Evolutionary conservation across 192 early-diverging fungal species (phyloP), one percentile per base, ranked within the genome.

Genomic region (Spizellomyces sp.): DNA sequence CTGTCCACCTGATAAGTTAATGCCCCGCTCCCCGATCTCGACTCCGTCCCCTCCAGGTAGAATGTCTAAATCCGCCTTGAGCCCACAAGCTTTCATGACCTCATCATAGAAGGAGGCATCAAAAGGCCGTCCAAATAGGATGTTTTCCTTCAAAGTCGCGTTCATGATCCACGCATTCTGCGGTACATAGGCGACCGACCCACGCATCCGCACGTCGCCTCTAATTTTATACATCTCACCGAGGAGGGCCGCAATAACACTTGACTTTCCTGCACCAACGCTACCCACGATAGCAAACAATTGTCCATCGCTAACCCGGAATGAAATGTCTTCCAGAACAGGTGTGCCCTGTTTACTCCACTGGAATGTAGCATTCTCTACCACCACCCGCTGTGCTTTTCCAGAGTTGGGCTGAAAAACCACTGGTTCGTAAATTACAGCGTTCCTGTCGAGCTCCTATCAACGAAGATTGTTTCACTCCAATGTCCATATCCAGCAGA

Each of bases 101-200:
- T 79, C 80, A 9, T 92, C 86, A 71, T 96, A 98, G 48, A 91
- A 92, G 7, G 79, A 77, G n/a, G 82, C 80, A 44, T 95, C 89
- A 75, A 81, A 95, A 4, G 82, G 81, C 56, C 85, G 81, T 5
- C 95, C 96, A 86, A 98, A 96, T 17, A 92, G 59, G 78, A 99
- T 92, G 77, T 99, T 99, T 58, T 98, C 93, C 22, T 69, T 85
- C 54, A 99, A 67, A 12, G 92, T 94, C n/a, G 89, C 89, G 71
- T 99, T 99, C 89, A 95, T 91, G 50, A 99, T 92, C 96, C 96
- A 99, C 3, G 98, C 87, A 55, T 79, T 88, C 75, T 93, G 91
- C 15, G 87, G 80, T n/a, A 89, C 91, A 75, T 93, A 92, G 5
- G 92, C 91, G 43, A 91, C 81, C 6, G 71, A 70, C 4, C 93